Evolutionary conservation across 2,329 filamentous ascomycete species (phyloP).

Genomic region (Colletotrichum chlorophyti): DNA sequence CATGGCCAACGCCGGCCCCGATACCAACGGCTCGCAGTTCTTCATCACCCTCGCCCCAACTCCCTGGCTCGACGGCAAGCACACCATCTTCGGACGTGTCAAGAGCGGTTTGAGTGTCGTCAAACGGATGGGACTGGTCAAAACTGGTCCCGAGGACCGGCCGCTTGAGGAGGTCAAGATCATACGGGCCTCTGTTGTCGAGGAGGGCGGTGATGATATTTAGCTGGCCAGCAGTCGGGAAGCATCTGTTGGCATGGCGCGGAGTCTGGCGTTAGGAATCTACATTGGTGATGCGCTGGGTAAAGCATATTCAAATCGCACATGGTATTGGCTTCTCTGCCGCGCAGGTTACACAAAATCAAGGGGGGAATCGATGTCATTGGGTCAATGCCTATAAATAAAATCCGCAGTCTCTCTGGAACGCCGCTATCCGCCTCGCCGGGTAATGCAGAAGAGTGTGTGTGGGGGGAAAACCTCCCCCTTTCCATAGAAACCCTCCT

Average conservation of each 20-base stretch:
- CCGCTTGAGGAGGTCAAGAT: slow-evolving; percentile 86
- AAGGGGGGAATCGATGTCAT: slow-evolving; percentile 22
- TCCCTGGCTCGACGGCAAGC: slow-evolving; percentile 95
- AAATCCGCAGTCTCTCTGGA: slow-evolving; percentile 20
- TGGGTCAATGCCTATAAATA: slow-evolving; percentile 23
- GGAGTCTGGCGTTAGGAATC: slow-evolving; percentile 25
- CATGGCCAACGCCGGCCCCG: slow-evolving; percentile 94
- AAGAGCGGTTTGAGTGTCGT: slow-evolving; percentile 84
- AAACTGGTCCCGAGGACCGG: slow-evolving; percentile 80
- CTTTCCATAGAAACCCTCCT: slow-evolving; percentile 11
- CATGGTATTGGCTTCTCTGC: no score
- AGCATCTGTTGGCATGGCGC: slow-evolving; percentile 21
- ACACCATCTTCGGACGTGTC: slow-evolving; percentile 94
- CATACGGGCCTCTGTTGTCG: slow-evolving; percentile 72
- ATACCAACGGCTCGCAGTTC: slow-evolving; percentile 96
- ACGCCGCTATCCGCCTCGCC: slow-evolving; percentile 28
- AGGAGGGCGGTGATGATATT: slow-evolving; percentile 57
- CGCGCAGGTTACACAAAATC: not conserved
- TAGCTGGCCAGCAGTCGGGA: no score
- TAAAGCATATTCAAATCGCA: not conserved
- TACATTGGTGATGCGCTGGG: not conserved
- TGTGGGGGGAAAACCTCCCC: slow-evolving; percentile 10
- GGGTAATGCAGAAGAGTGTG: slow-evolving; percentile 26
- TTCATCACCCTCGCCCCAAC: slow-evolving; percentile 94
- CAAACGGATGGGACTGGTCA: slow-evolving; percentile 85